Evolutionary conservation across 2,329 filamentous ascomycete species (phyloP).

Genomic region (Diaporthe sp.): DNA sequence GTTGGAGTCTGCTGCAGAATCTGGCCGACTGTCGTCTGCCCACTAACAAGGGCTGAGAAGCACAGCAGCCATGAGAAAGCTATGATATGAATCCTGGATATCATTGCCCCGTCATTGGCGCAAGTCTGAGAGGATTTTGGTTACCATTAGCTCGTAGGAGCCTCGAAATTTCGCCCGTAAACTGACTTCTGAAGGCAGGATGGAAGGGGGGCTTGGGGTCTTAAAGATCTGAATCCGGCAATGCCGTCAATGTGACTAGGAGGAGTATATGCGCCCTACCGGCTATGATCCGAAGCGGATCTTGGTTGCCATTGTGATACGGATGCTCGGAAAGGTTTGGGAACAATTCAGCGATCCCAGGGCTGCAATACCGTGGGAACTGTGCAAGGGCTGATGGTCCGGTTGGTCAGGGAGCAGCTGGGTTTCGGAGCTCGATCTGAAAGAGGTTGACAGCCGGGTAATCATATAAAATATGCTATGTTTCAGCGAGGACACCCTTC

Average conservation of each 20-base stretch:
- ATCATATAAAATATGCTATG: conserved; percentile 28
- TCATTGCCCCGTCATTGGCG: conserved; percentile 20
- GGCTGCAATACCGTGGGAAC: conserved; percentile 4
- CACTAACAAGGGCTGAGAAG: conserved; percentile 28
- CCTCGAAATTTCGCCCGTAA: neutral
- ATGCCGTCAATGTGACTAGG: conserved; percentile 33
- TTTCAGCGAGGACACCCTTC: conserved; percentile 29
- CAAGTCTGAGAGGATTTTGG: neutral
- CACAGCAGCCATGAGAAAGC: conserved; percentile 28
- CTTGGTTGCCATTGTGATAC: conserved; percentile 30
- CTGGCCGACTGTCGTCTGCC: conserved; percentile 29
- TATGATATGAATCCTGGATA: conserved; percentile 18
- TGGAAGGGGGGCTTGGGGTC: neutral
- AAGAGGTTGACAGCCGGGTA: conserved; percentile 9
- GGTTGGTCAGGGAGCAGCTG: conserved; percentile 6
- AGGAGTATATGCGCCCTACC: neutral
- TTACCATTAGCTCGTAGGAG: neutral
- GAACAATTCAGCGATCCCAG: neutral
- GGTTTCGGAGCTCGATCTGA: neutral
- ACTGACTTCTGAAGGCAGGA: neutral
- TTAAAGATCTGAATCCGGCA: conserved; percentile 6
- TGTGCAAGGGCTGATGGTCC: neutral
- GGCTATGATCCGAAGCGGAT: conserved; percentile 20
- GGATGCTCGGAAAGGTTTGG: conserved; percentile 24
- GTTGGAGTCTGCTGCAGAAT: conserved; percentile 18